Conservation (phyloP, 495 filamentous ascomycete genomes). For the Penicillium flavigenum region DNA sequence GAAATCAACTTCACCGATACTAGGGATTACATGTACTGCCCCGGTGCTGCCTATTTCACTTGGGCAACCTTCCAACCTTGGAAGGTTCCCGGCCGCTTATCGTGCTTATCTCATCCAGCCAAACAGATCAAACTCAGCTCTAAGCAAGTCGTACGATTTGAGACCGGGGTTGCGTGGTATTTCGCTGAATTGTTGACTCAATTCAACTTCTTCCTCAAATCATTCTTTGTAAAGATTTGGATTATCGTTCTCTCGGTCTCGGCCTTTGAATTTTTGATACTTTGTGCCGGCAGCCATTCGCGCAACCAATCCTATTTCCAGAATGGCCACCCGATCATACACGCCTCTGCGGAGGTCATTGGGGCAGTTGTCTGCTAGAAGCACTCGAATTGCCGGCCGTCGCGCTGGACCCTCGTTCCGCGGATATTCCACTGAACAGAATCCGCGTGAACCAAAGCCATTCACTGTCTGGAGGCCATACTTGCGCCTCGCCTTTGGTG, state of each 20-base stretch:
- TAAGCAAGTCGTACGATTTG: constrained; percentile 18
- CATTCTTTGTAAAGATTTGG: background rate
- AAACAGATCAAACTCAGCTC: constrained; percentile 35
- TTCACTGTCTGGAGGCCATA: constrained; percentile 54
- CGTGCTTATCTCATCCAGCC: constrained; percentile 28
- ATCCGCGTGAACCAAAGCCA: constrained; percentile 24
- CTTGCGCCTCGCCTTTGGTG: constrained; percentile 56
- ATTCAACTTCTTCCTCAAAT: background rate
- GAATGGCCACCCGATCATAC: constrained; percentile 41
- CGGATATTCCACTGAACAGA: constrained; percentile 34
- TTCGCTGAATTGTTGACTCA: constrained; percentile 1
- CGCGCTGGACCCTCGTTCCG: constrained; percentile 26
- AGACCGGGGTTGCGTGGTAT: constrained; percentile 10
- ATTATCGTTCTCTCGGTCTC: background rate
- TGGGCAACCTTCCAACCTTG: no score
- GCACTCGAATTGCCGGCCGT: constrained; percentile 23
- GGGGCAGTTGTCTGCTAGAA: constrained; percentile 27
- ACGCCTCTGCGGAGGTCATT: constrained; percentile 43
- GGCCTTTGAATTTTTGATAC: background rate
- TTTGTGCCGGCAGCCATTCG: constrained; percentile 12
- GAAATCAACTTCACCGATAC: background rate
- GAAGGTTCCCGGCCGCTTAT: constrained; percentile 11
- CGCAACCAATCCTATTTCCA: constrained; percentile 24
- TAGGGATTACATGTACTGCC: background rate
- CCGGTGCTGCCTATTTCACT: background rate